Evolutionary conservation across 2,329 filamentous ascomycete genomes (phyloP), one percentile per base, ranked within the genome.

Genomic region (Aspergillus costaricaensis): DNA sequence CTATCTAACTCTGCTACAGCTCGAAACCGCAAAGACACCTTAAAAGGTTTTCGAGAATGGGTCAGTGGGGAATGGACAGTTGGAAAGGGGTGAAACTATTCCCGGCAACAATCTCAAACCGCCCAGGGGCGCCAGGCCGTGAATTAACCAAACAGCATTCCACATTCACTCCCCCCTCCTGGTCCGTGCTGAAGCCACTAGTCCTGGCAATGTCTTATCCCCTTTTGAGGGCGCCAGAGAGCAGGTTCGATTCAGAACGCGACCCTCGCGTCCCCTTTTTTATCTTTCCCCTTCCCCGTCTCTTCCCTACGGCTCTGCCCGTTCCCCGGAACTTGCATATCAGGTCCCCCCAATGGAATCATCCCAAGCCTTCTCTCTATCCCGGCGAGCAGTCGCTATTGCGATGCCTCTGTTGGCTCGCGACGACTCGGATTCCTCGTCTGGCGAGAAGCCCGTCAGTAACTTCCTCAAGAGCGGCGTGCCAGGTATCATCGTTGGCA

Each of bases 381-480:
- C 53, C n/a, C 36, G 43, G n/a, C 27, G 53, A n/a, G 53, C 53
- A 6, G 32, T n/a, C 8, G 53, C 39, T 30, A 19, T 44, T 12
- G 9, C 53, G 23, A 25, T 55, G 39, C 53, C 41, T n/a, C 53
- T 55, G 10, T 44, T 25, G 53, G 43, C 53, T 3, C 53, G 53
- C 27, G 25, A 21, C 25, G 39, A 36, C 39, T 30, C 21, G 12
- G 9, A 10, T 27, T 30, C 41, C 25, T 19, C 15, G 19, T 43
- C 52, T 10, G 59, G 60, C 39, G 63, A 65, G 39, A 65, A 65
- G 59, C 64, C 64, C 6, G 55, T 58, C 39, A 64, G 59, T 32
- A 64, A 53, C 41, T 65, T 65, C 15, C 57, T 60, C n/a, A 65
- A 64, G 53, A 65, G 57, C 41, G 64, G 64, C 15, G 57, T 65